A percentile compares a stretch with the other conserved stretches of the same genome.
These are phyloP conservation scores for Marsdenia floribunda DNA, from an alignment of 257 asterid species.

Conservation along the genomic window DNA sequence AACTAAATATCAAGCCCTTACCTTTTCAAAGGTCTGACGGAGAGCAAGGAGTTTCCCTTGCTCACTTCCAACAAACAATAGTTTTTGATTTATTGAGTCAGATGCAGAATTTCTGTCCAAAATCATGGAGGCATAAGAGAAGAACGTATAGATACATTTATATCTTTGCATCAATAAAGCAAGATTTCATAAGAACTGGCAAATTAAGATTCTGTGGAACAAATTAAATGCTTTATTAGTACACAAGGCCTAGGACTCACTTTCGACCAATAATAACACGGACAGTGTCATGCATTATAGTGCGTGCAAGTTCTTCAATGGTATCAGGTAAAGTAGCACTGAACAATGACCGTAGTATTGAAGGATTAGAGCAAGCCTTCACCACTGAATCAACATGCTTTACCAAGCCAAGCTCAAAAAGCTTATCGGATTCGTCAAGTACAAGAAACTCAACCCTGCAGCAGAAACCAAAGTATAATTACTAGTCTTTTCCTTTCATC, in stretches of 20 bases:
- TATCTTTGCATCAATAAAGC: conserved; percentile 1
- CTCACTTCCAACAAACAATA: conserved; percentile 86
- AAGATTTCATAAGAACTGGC: neutral
- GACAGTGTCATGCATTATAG: conserved; percentile 90
- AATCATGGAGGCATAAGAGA: conserved; percentile 9
- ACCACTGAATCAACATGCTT: conserved; percentile 89
- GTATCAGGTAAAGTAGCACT: conserved; percentile 95
- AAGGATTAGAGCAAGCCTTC: conserved; percentile 94
- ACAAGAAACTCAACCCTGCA: conserved; percentile 87
- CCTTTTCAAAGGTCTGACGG: conserved; percentile 87
- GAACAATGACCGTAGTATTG: conserved; percentile 69
- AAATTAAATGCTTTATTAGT: neutral
- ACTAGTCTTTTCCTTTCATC: neutral
- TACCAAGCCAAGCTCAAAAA: conserved; percentile 84
- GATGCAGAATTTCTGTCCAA: conserved; percentile 79
- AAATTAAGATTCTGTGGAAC: neutral
- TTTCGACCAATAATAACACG: conserved; percentile 84
- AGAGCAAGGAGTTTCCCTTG: conserved; percentile 95
- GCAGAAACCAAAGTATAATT: conserved; percentile 11
- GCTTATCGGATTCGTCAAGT: conserved; percentile 91
- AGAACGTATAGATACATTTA: neutral
- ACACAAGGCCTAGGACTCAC: conserved; percentile 37
- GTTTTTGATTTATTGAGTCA: conserved; percentile 72
- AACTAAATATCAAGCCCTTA: conserved; percentile 21
- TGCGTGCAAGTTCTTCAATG: conserved; percentile 87